These are phyloP conservation scores for Theobroma cacao DNA, from an alignment of 345 rosid genomes.

Conservation along the genomic window DNA sequence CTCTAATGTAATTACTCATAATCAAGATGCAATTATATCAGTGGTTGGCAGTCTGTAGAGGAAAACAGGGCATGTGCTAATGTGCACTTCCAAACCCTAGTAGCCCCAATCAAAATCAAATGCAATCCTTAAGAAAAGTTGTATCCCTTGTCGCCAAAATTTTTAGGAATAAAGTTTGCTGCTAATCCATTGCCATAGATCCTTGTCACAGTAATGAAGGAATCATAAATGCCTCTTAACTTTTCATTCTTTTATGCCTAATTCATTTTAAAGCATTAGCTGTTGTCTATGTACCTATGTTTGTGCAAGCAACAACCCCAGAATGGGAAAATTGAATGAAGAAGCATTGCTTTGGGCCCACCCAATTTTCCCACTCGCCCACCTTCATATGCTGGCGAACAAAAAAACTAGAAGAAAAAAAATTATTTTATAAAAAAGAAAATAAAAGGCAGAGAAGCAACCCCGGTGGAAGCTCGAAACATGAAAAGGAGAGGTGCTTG, in stretches of 20 bases:
- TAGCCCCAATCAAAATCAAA: not conserved
- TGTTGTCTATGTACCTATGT: not conserved
- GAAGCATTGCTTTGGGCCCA: not conserved
- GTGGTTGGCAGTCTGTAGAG: conserved; percentile 13
- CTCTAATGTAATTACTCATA: not conserved
- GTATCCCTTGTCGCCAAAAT: not conserved
- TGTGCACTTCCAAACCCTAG: not conserved
- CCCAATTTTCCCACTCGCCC: not conserved
- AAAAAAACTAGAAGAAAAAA: not conserved
- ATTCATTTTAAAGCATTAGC: not conserved
- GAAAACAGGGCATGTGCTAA: not conserved
- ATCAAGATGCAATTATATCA: conserved; percentile 13
- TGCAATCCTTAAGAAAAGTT: not conserved
- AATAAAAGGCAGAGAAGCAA: not conserved
- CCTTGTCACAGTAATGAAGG: not conserved
- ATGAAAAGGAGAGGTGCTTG: not conserved
- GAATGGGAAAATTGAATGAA: not conserved
- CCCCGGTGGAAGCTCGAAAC: not conserved
- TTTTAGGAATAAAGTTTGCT: not conserved
- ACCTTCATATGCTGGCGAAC: too few species aligned
- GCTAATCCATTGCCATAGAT: not conserved
- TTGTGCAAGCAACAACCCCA: not conserved
- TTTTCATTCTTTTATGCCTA: not conserved
- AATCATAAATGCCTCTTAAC: not conserved
- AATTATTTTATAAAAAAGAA: not conserved